phyloP scores from a whole-genome alignment of 2,329 filamentous ascomycete genomes.

The Aureobasidium subglaciale region DNA sequence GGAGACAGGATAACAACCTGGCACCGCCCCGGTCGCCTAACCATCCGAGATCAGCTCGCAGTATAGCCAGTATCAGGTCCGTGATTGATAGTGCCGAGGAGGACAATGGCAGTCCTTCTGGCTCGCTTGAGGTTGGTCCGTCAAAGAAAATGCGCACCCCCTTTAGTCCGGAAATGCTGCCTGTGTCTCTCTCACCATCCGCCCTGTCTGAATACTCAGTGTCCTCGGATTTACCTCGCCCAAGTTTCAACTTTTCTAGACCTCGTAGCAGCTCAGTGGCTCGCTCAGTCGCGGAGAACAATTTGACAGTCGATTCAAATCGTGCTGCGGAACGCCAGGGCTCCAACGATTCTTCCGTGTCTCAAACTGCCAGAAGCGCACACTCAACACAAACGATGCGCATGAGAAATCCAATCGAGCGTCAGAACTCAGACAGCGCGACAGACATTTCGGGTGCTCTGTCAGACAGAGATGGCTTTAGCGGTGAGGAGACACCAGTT shows the following conservation, averaged over 20 bases:
- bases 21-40: conserved; percentile 30
- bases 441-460: conserved; percentile 5
- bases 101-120: conserved; percentile 57
- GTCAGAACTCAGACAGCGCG: conserved; percentile 35
- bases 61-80: conserved; percentile 40
- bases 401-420: conserved; percentile 22
- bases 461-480: conserved; percentile 12
- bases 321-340: neutral
- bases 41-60: conserved; percentile 36
- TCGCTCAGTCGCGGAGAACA: conserved; percentile 18
- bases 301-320: conserved; percentile 14
- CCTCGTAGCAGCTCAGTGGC: conserved; percentile 65
- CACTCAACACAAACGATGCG: neutral
- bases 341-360: neutral
- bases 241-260: conserved; percentile 88
- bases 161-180: conserved; percentile 54
- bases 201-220: conserved; percentile 73
- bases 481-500: conserved; percentile 16
- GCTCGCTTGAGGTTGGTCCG: conserved; percentile 55
- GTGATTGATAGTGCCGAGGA: conserved; percentile 55
- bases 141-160: conserved; percentile 59
- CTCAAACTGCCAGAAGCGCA: neutral
- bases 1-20: conserved; percentile 26
- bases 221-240: conserved; percentile 54
- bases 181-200: conserved; percentile 72